Conservation (phyloP, 2,329 filamentous ascomycete genomes). For the Diaporthe sp. region DNA sequence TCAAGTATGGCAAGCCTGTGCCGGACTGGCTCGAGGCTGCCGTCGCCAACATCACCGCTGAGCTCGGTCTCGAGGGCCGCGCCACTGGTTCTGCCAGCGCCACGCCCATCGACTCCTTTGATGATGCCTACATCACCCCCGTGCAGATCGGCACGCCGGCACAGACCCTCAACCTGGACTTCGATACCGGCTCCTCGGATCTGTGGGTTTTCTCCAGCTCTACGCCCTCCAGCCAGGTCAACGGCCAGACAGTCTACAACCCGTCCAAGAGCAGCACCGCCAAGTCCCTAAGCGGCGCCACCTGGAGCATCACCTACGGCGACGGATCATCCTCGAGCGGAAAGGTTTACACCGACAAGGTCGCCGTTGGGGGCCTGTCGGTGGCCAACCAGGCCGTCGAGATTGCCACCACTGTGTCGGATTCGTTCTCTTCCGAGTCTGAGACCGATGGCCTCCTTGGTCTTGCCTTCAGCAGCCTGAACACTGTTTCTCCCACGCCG, state of each 20-base stretch:
- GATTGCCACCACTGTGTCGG: constrained; percentile 52
- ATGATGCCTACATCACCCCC: constrained; percentile 46
- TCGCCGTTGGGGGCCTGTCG: constrained; percentile 48
- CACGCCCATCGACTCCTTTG: constrained; percentile 38
- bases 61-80: constrained; percentile 21
- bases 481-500: constrained; percentile 52
- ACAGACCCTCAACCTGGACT: constrained; percentile 55
- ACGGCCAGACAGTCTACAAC: constrained; percentile 44
- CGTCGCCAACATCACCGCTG: constrained; percentile 25
- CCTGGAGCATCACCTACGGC: constrained; percentile 47
- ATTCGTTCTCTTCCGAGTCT: constrained; percentile 49
- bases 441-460: constrained; percentile 56
- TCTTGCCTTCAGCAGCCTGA: constrained; percentile 54
- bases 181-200: constrained; percentile 58
- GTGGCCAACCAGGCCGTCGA: constrained; percentile 56
- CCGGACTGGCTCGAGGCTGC: constrained; percentile 34
- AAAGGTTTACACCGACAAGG: constrained; percentile 45
- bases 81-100: constrained; percentile 35
- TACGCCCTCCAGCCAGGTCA: constrained; percentile 37
- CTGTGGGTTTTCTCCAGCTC: constrained; percentile 49
- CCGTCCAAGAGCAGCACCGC: constrained; percentile 43
- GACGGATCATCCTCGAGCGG: constrained; percentile 46
- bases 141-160: constrained; percentile 51
- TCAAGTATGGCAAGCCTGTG: constrained; percentile 36
- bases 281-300: constrained; percentile 40